These are phyloP conservation scores for Trypanosoma congolense DNA, from an alignment of 208 protist genomes.

Conservation along the genomic window DNA sequence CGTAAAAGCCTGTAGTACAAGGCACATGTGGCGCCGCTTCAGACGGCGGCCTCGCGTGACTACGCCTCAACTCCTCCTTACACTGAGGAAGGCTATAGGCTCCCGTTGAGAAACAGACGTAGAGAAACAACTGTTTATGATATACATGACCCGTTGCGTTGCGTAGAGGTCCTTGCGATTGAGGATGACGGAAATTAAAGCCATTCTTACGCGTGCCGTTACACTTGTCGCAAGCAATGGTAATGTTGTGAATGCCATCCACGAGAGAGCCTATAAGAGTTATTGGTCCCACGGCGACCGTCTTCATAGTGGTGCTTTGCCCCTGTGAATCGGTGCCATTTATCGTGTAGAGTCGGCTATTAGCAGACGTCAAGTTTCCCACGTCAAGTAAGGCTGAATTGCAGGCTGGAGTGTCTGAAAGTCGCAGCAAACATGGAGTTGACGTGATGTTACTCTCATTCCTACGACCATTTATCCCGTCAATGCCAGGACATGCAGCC, in stretches of 20 bases:
- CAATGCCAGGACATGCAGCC: constrained; percentile 13
- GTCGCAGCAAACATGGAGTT: constrained; percentile 17
- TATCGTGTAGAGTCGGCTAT: constrained; percentile 7
- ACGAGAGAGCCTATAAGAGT: constrained; percentile 17
- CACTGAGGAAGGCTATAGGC: constrained; percentile 11
- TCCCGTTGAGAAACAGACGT: constrained; percentile 30
- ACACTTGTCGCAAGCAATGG: background rate
- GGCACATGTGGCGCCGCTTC: background rate
- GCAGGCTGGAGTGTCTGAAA: constrained; percentile 20
- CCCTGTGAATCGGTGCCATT: constrained; percentile 2
- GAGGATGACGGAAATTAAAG: background rate
- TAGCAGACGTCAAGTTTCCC: constrained; percentile 16
- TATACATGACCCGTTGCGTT: constrained; percentile 14
- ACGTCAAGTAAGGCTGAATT: constrained; percentile 22
- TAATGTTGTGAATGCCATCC: constrained; percentile 19
- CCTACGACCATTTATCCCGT: background rate
- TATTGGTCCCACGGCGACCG: constrained; percentile 19
- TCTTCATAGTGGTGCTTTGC: constrained; percentile 3
- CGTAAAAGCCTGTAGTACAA: constrained; percentile 18
- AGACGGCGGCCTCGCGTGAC: background rate
- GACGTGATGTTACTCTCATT: background rate
- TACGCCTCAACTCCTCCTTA: background rate
- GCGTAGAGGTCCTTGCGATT: background rate
- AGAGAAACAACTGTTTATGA: constrained; percentile 29
- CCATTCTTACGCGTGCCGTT: background rate